Base-by-base conservation (phyloP, 2,329 filamentous ascomycete genomes). In the Ascochyta rabiei region DNA sequence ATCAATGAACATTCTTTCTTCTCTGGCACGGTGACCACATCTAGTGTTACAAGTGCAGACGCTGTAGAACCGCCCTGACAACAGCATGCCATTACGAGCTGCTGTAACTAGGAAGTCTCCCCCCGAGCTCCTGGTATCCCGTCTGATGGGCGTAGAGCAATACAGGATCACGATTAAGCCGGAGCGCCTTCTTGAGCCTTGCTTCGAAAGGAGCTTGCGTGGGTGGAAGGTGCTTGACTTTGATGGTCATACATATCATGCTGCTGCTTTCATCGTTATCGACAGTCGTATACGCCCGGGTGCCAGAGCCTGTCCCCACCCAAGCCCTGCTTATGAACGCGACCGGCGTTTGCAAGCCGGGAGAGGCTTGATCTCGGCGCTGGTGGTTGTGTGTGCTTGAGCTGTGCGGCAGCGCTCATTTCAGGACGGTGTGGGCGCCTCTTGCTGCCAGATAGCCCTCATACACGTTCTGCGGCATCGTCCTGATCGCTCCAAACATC, bases 141-240 rank as follows among this genome's bases (percentile, higher is more conserved):
- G 87, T 89, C 85, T 82, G 76, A 76, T 56, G 84, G 90, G 91
- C 92, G 89, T 82, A 96, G 84, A 96, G 69, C 48, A 68, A 75
- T 63, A 61, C 59, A 54, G 71, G 89, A 91, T 91, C 90, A 88
- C 91, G 89, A 96, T 95, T 96, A 96, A 97, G 93, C 93, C 92
- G 93, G 93, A 96, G 92, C 90, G 86, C 85, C 87, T 88, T 87
- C 86, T 93, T 88, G 84, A 90, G 87, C 86, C 84, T 86, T 82
- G 81, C 81, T 79, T 85, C 81, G 90, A 96, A 79, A 96, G 89
- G 85, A 81, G 75, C 75, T 78, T 81, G 86, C 23, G 86, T 89
- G 90, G 88, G 86, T 96, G 89, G 91, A 88, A 86, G 87, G 84
- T 81, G 91, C 85, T 96, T 96, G 93, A 96, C 91, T 96, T 91